These are phyloP conservation scores for Bjerkandera adusta DNA, from an alignment of 1,284 basidiomycete species.

Conservation along the genomic window DNA sequence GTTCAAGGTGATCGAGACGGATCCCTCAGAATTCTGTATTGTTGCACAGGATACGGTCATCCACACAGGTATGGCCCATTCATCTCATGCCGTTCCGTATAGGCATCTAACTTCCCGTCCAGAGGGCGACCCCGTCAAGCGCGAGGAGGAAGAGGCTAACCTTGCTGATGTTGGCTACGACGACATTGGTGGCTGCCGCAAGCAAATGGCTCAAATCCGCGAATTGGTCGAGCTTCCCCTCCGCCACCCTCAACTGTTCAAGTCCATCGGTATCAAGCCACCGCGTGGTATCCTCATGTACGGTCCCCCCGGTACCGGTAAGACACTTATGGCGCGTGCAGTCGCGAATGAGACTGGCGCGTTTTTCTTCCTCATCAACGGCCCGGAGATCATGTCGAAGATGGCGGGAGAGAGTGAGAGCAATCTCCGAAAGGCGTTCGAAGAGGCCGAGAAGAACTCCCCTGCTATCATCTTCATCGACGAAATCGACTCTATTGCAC, in stretches of 20 bases:
- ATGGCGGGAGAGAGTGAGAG: conserved; percentile 99
- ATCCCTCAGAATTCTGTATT: conserved; percentile 95
- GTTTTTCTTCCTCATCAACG: conserved; percentile 99
- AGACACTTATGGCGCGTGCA: conserved; percentile 98
- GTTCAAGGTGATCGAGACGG: conserved; percentile 97
- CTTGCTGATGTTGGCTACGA: conserved; percentile 98
- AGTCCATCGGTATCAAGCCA: conserved; percentile 99
- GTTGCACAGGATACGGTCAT: conserved; percentile 97
- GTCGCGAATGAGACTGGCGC: conserved; percentile 99
- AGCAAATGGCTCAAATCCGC: conserved; percentile 99
- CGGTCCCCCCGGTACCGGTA: conserved; percentile 96
- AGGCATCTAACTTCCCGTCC: conserved; percentile 19
- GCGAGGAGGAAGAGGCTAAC: conserved; percentile 98
- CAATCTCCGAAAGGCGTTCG: conserved; percentile 96
- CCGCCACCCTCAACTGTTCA: conserved; percentile 98
- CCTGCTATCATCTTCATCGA: conserved; percentile 99
- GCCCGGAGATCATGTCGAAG: conserved; percentile 99
- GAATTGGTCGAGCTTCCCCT: conserved; percentile 98
- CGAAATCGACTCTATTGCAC: conserved; percentile 98
- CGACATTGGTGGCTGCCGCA: conserved; percentile 98
- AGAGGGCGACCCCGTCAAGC: conserved; percentile 99
- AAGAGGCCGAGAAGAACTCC: conserved; percentile 99
- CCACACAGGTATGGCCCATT: conserved; percentile 65
- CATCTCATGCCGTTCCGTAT: background rate
- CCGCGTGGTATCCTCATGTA: conserved; percentile 97